phyloP scores from a whole-genome alignment of 805 yeast species.

The Wickerhamomyces chambardii region DNA sequence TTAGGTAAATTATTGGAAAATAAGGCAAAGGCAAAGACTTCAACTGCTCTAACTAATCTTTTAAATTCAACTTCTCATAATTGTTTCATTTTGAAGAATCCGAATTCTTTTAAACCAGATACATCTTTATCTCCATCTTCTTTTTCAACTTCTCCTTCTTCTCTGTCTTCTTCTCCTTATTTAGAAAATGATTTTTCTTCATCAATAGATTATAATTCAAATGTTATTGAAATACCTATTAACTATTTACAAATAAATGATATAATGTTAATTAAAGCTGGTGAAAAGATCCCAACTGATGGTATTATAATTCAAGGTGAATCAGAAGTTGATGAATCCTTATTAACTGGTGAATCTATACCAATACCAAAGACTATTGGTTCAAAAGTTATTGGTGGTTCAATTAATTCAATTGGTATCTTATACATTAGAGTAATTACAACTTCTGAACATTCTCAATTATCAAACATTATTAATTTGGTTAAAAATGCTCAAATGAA shows the following conservation, averaged over 20 bases:
- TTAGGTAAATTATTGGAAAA: slow-evolving; percentile 90
- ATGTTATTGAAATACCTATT: slow-evolving; percentile 47
- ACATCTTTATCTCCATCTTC: slow-evolving; percentile 11
- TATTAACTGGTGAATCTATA: slow-evolving; percentile 85
- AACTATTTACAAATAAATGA: slow-evolving; percentile 76
- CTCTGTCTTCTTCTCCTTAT: no score
- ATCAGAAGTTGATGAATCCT: slow-evolving; percentile 81
- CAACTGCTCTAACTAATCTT: slow-evolving; percentile 76
- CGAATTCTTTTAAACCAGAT: slow-evolving; percentile 11
- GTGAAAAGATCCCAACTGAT: slow-evolving; percentile 87
- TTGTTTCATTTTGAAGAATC: slow-evolving; percentile 53
- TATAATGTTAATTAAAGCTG: slow-evolving; percentile 71
- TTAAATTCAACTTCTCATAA: slow-evolving; percentile 73
- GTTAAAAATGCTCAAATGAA: slow-evolving; percentile 86
- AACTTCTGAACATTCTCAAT: slow-evolving; percentile 78
- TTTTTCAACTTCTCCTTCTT: no score
- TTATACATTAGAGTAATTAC: slow-evolving; percentile 58
- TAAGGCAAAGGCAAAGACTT: slow-evolving; percentile 88
- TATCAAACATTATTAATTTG: slow-evolving; percentile 77
- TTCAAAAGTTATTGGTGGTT: slow-evolving; percentile 76
- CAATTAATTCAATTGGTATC: slow-evolving; percentile 74
- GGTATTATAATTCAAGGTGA: slow-evolving; percentile 73
- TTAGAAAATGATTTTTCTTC: no score
- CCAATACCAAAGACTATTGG: slow-evolving; percentile 61
- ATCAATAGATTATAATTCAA: slow-evolving; percentile 13